phyloP scores from a whole-genome alignment of 139 green algal genomes.

The Picochlorum sp. region DNA sequence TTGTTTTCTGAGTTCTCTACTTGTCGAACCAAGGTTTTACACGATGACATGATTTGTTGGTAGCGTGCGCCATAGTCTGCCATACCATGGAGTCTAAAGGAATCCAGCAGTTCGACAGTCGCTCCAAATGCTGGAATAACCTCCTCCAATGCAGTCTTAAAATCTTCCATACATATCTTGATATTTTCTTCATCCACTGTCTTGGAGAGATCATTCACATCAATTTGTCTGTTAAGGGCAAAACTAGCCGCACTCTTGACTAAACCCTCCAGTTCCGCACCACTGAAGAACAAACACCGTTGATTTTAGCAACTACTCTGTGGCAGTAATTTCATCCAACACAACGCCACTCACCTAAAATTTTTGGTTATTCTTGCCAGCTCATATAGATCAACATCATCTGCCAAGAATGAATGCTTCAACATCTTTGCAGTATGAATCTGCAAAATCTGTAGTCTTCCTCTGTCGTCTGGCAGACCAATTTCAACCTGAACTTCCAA shows the following conservation, averaged over 20 bases:
- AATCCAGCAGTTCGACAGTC: conserved; percentile 65
- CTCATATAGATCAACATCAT: conserved; percentile 75
- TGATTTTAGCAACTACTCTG: too few species aligned
- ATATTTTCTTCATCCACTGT: conserved; percentile 89
- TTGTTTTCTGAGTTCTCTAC: conserved; percentile 69
- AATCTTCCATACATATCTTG: conserved; percentile 87
- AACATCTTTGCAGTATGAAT: conserved; percentile 80
- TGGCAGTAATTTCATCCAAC: conserved; percentile 8
- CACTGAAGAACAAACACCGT: too few species aligned
- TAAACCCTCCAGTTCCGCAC: conserved; percentile 93
- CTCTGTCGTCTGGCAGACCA: conserved; percentile 85
- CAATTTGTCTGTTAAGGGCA: conserved; percentile 87
- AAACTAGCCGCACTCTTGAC: conserved; percentile 86
- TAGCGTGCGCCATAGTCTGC: conserved; percentile 66
- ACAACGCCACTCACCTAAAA: too few species aligned
- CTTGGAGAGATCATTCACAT: conserved; percentile 80
- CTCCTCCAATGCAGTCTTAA: conserved; percentile 78
- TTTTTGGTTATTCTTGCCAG: conserved; percentile 84
- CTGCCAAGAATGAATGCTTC: conserved; percentile 76
- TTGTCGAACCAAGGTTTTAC: conserved; percentile 47
- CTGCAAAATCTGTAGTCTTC: conserved; percentile 86
- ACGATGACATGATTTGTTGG: conserved; percentile 60
- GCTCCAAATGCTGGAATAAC: conserved; percentile 94
- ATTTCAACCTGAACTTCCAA: conserved; percentile 97
- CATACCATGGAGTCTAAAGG: conserved; percentile 82